Evolutionary conservation across 257 asterid species (phyloP).

Genomic region (Phtheirospermum japonicum): DNA sequence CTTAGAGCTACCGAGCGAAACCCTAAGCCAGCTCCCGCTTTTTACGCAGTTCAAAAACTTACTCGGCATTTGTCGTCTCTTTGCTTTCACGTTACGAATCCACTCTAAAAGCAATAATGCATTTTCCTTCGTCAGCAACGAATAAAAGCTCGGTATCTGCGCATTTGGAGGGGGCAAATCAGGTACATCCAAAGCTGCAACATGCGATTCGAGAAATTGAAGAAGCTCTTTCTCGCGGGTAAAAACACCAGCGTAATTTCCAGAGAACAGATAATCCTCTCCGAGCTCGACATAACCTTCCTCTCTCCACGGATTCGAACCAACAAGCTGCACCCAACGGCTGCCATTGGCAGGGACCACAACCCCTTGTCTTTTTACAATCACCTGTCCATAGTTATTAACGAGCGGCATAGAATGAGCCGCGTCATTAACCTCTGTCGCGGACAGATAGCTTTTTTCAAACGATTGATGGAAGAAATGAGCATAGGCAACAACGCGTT

Average conservation of each 20-base stretch:
- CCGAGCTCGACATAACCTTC: constrained; percentile 4
- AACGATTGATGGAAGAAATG: not conserved
- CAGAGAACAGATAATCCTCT: not conserved
- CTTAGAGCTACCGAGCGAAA: not conserved
- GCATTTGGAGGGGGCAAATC: constrained; percentile 5
- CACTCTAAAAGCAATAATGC: not conserved
- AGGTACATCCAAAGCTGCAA: not conserved
- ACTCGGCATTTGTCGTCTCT: not conserved
- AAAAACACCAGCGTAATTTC: not conserved
- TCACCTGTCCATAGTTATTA: not conserved
- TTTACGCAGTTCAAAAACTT: not conserved
- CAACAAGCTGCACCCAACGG: constrained; percentile 7
- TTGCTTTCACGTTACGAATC: not conserved
- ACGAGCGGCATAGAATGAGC: not conserved
- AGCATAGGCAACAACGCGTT: not conserved
- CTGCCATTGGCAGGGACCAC: not conserved
- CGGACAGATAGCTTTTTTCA: not conserved
- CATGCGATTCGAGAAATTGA: not conserved
- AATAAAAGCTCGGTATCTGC: not conserved
- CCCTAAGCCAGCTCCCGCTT: not conserved
- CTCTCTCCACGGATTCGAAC: not conserved
- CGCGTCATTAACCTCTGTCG: not conserved
- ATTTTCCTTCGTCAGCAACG: not conserved
- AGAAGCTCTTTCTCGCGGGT: not conserved
- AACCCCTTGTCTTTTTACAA: not conserved